Percentiles rank a stretch among this genome's conserved stretches.
Evolutionary conservation across 345 rosid species (phyloP).

Genomic region (Populus ilicifolia): DNA sequence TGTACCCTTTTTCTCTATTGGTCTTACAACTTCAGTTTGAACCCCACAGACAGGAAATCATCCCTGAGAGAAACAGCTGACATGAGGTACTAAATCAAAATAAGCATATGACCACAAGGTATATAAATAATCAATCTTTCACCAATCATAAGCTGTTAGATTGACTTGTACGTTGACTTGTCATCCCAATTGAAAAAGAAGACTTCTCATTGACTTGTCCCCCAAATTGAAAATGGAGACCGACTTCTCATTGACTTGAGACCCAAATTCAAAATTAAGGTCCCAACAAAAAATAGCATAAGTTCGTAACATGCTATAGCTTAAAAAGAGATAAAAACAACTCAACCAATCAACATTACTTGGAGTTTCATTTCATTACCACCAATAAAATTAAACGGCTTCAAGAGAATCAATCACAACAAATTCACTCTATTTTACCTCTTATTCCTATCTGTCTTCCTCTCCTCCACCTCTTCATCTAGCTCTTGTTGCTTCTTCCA

Average conservation of each 20-base stretch:
- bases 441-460: slow-evolving; percentile 12
- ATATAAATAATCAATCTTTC: neutral
- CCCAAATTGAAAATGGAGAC: neutral
- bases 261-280: neutral
- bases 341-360: neutral
- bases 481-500: slow-evolving; percentile 8
- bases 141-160: neutral
- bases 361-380: neutral
- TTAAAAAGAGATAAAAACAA: neutral
- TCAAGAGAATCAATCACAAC: neutral
- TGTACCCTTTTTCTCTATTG: neutral
- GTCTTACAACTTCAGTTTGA: slow-evolving; percentile 47
- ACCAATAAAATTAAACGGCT: no score
- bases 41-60: slow-evolving; percentile 55
- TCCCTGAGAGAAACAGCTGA: slow-evolving; percentile 35
- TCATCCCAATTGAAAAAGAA: neutral
- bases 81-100: neutral
- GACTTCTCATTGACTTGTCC: neutral
- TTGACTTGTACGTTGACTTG: neutral
- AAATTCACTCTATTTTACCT: slow-evolving; percentile 26
- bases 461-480: slow-evolving; percentile 20
- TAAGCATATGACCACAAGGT: neutral
- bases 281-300: neutral
- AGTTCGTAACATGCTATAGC: neutral
- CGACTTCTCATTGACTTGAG: neutral